These are phyloP conservation scores for Leavenworthia alabamica DNA, from an alignment of 345 rosid genomes.

Conservation along the genomic window DNA sequence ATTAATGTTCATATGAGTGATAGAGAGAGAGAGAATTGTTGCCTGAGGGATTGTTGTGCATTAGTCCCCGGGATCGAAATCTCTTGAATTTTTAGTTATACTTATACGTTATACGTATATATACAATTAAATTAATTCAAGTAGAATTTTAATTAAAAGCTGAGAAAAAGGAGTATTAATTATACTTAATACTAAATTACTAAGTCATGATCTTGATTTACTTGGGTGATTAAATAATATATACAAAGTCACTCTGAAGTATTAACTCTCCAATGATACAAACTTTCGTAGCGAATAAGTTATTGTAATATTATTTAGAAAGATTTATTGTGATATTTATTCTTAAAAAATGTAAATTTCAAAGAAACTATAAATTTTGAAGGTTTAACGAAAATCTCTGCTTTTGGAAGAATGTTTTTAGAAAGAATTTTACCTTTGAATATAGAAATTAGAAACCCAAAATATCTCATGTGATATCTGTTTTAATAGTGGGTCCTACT, in stretches of 20 bases:
- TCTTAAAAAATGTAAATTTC: neutral
- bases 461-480: constrained; percentile 23
- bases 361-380: neutral
- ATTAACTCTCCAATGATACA: neutral
- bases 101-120: neutral
- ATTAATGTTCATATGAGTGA: neutral
- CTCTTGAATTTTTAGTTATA: neutral
- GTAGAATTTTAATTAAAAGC: neutral
- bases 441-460: too few relatives aligned
- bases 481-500: neutral
- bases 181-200: neutral
- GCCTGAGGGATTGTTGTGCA: constrained; percentile 25
- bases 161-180: neutral
- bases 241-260: neutral
- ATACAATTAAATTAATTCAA: neutral
- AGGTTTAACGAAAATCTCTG: neutral
- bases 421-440: too few relatives aligned
- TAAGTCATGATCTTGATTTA: neutral
- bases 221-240: neutral
- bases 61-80: constrained; percentile 49
- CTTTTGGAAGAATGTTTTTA: too few relatives aligned
- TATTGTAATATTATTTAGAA: neutral
- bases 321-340: neutral
- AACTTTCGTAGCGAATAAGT: neutral
- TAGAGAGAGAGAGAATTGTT: neutral